Evolutionary conservation across 768 basidiomycete species (phyloP).

Genomic region (Tubosaeta brunneosetosa): DNA sequence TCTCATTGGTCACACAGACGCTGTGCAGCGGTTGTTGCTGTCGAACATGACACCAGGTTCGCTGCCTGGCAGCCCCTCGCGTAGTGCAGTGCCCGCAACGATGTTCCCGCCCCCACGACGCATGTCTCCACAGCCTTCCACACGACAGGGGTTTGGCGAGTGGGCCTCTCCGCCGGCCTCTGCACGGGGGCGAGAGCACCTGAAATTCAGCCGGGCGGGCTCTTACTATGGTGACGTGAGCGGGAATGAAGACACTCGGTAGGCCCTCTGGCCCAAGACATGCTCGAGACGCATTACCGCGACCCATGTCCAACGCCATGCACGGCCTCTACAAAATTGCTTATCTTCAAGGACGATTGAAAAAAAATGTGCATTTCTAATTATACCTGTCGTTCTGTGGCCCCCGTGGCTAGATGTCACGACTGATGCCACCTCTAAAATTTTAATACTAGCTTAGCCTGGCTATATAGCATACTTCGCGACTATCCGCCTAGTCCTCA

Average conservation of each 20-base stretch:
- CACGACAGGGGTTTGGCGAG: slow-evolving; percentile 23
- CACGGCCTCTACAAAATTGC: slow-evolving; percentile 1
- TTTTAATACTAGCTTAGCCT: slow-evolving; percentile 11
- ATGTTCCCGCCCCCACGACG: slow-evolving; percentile 15
- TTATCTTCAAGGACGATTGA: slow-evolving; percentile 1
- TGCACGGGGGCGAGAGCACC: slow-evolving; percentile 13
- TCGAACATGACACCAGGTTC: slow-evolving; percentile 16
- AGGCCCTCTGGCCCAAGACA: slow-evolving; percentile 5
- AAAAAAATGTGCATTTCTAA: slow-evolving; percentile 7
- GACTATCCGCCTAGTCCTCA: slow-evolving; percentile 11
- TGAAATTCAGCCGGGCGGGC: slow-evolving; percentile 15
- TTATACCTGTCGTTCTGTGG: slow-evolving; percentile 12
- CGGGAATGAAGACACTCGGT: slow-evolving; percentile 28
- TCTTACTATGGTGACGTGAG: slow-evolving; percentile 25
- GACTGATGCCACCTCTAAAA: not conserved
- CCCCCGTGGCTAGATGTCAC: slow-evolving; percentile 8
- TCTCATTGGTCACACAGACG: slow-evolving; percentile 16
- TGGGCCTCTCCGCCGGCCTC: slow-evolving; percentile 21
- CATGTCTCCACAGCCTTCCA: slow-evolving; percentile 29
- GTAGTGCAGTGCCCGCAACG: slow-evolving; percentile 10
- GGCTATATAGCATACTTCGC: slow-evolving; percentile 22
- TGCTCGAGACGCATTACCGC: slow-evolving; percentile 3
- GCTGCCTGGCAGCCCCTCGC: slow-evolving; percentile 13
- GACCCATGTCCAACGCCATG: slow-evolving; percentile 8
- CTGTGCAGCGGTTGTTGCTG: slow-evolving; percentile 17